Evolutionary conservation across 2,329 filamentous ascomycete genomes (phyloP).

Genomic region (Fusarium sp.): DNA sequence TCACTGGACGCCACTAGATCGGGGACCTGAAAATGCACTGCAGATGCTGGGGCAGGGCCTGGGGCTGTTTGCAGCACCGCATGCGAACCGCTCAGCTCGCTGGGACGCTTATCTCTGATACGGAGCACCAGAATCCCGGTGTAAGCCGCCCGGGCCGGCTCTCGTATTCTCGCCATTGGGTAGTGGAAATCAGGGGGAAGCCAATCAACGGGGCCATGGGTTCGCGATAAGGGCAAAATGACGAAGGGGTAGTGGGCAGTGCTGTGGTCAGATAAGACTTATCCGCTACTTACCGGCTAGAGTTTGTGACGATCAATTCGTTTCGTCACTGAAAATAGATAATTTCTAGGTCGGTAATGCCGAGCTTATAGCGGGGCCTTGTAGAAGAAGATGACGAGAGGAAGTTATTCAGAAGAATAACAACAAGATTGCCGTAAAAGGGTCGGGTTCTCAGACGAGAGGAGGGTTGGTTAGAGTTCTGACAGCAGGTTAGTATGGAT

Average conservation of each 20-base stretch:
- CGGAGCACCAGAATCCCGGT: conserved; percentile 30
- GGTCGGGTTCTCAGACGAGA: conserved; percentile 39
- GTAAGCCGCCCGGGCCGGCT: conserved; percentile 45
- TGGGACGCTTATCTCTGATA: conserved; percentile 31
- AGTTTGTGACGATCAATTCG: conserved; percentile 34
- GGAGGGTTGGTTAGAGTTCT: conserved; percentile 38
- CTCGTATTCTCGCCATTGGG: conserved; percentile 41
- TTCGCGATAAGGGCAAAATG: conserved; percentile 37
- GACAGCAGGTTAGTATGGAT: conserved; percentile 34
- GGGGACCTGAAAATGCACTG: conserved; percentile 32
- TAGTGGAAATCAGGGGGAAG: conserved; percentile 31
- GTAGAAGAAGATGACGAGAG: neutral
- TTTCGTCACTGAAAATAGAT: conserved; percentile 36
- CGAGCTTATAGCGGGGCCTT: conserved; percentile 23
- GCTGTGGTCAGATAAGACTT: conserved; percentile 33
- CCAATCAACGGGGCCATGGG: conserved; percentile 25
- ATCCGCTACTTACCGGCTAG: conserved; percentile 34
- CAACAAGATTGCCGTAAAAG: conserved; percentile 2
- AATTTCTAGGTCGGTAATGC: conserved; percentile 40
- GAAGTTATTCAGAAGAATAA: conserved; percentile 24
- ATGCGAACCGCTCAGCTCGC: conserved; percentile 22
- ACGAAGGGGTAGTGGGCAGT: conserved; percentile 28
- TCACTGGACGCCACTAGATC: conserved; percentile 40
- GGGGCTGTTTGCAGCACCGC: conserved; percentile 8
- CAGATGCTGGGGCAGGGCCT: conserved; percentile 7